Base-by-base conservation (phyloP, 2,329 filamentous ascomycete genomes). In the Ophiobolus disseminans region DNA sequence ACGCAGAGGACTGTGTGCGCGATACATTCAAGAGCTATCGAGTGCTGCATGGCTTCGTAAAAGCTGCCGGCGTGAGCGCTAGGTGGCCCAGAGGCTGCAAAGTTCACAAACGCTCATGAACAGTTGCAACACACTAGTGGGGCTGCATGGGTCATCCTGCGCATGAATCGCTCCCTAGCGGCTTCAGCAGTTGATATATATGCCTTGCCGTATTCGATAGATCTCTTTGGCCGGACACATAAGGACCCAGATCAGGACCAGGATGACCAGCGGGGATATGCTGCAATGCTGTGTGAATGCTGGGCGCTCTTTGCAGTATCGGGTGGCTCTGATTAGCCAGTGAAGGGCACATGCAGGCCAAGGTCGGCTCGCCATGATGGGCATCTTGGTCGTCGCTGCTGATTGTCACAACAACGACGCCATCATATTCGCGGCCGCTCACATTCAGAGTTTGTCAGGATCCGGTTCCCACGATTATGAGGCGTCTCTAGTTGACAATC, bases 21-120 rank as follows among this genome's bases (percentile, higher is more conserved):
- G 48, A 58, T 55, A 59, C 46, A 57, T 53, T 14, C 4, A 36
- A 45, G 52, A 51, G 52, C 55, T 53, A 62, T 57, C 53, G 48
- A 56, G 40, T 42, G 53, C 58, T 60, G 57, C 60, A 58, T 65
- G 65, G 62, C 62, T 64, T 69, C 54, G 57, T 58, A 61, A 57
- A 58, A 53, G 58, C 49, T 54, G 57, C 61, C 60, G 60, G 57
- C 55, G 60, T 66, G 61, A 65, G 60, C 66, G 63, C 68, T 70
- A 69, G 62, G 50, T 58, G 45, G 50, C 52, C 48, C 49, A 50
- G 50, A 62, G 52, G 58, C 53, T 58, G 57, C 59, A 60, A 66
- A 66, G 56, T 60, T 61, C 55, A 53, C 60, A 55, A 53, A 48
- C 45, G 45, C 59, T 61, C 58, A 58, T 61, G 61, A 32, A 14